A percentile compares a stretch with the other conserved stretches of the same genome.
Conservation (phyloP, 2,329 filamentous ascomycete species). For the Zasmidium citrigriseum region DNA sequence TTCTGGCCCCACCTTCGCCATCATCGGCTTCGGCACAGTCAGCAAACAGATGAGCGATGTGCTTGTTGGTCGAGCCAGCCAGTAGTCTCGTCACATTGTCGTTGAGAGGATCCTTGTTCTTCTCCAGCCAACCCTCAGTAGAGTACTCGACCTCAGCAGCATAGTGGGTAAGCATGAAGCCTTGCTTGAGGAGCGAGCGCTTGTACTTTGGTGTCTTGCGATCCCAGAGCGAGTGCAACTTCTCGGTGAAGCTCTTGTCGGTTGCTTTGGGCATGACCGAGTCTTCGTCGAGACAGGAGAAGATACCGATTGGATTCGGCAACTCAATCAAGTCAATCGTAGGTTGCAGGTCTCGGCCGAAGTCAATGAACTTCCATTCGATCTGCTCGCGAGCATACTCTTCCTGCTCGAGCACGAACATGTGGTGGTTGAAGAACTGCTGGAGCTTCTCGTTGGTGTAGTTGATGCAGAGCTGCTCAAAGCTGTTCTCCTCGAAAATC, state of each 20-base stretch:
- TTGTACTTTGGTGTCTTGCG: conserved; percentile 94
- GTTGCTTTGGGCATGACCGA: conserved; percentile 99
- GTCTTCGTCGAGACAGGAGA: conserved; percentile 96
- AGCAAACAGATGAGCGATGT: conserved; percentile 80
- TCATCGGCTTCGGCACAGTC: conserved; percentile 87
- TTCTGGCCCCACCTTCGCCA: conserved; percentile 66
- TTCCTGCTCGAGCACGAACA: conserved; percentile 98
- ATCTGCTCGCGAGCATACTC: conserved; percentile 97
- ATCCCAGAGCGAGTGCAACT: conserved; percentile 95
- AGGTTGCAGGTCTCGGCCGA: conserved; percentile 92
- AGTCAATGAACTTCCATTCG: conserved; percentile 99
- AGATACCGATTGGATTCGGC: conserved; percentile 96
- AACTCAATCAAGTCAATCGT: conserved; percentile 97
- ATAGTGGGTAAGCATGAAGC: conserved; percentile 95
- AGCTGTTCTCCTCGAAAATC: conserved; percentile 97
- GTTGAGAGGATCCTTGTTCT: conserved; percentile 98
- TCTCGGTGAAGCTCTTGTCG: conserved; percentile 95
- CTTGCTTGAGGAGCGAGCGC: conserved; percentile 81
- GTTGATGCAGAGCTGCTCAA: conserved; percentile 98
- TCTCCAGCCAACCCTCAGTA: conserved; percentile 92
- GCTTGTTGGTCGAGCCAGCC: conserved; percentile 76
- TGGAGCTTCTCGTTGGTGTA: conserved; percentile 99
- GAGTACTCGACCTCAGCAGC: conserved; percentile 97
- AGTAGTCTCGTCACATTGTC: conserved; percentile 93
- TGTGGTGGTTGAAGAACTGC: conserved; percentile 99